Evolutionary conservation across 208 protist genomes (phyloP).

Genomic region (Phytomonas sp.): DNA sequence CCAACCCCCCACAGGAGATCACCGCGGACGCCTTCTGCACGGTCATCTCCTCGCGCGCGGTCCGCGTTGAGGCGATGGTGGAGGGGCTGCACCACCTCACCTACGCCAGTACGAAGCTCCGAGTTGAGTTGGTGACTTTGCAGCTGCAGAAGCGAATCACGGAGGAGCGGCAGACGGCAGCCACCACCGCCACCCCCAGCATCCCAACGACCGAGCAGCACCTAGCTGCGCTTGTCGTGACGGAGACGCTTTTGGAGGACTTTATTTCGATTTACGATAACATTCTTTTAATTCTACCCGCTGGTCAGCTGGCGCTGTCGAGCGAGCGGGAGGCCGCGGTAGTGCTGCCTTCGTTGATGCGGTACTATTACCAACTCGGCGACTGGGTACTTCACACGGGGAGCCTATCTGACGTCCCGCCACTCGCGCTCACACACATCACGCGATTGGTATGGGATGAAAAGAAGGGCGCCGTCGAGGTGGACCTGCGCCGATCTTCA

Average conservation of each 20-base stretch:
- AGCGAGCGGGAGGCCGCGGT: constrained; percentile 11
- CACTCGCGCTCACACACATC: constrained; percentile 35
- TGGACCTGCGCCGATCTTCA: constrained; percentile 36
- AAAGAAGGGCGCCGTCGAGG: constrained; percentile 16
- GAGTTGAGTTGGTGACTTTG: constrained; percentile 40
- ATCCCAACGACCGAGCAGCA: constrained; percentile 12
- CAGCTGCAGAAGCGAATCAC: constrained; percentile 31
- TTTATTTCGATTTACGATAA: constrained; percentile 44
- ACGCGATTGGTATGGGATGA: constrained; percentile 23
- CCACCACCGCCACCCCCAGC: not conserved
- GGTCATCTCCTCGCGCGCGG: constrained; percentile 26
- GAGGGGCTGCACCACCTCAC: constrained; percentile 39
- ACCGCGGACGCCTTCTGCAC: constrained; percentile 8
- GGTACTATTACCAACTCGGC: constrained; percentile 61
- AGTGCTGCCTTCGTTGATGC: constrained; percentile 25
- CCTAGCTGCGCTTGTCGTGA: constrained; percentile 33
- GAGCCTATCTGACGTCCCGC: constrained; percentile 21
- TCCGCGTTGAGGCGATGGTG: constrained; percentile 35
- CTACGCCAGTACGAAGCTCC: constrained; percentile 60
- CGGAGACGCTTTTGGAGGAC: constrained; percentile 44
- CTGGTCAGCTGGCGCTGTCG: constrained; percentile 11
- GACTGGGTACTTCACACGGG: constrained; percentile 44
- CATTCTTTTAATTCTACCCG: constrained; percentile 39
- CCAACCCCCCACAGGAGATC: constrained; percentile 13
- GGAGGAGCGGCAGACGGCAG: constrained; percentile 18